phyloP scores from a whole-genome alignment of 1,284 basidiomycete genomes.

The Cryptococcus hybrid region DNA sequence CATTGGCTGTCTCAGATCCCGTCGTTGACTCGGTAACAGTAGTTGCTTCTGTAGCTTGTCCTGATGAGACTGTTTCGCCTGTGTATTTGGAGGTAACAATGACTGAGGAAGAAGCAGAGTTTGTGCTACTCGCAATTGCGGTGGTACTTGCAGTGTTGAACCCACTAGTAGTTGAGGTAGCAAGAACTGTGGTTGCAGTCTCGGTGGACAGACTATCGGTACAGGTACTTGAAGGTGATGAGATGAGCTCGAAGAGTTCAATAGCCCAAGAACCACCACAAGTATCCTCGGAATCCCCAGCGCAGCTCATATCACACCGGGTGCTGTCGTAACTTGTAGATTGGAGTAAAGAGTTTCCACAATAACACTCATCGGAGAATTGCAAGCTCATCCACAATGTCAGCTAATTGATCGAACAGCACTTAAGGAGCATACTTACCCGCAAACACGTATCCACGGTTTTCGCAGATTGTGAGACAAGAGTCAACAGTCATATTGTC shows the following conservation, averaged over 20 bases:
- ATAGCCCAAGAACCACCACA: constrained; percentile 42
- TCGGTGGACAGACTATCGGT: constrained; percentile 9
- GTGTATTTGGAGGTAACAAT: background rate
- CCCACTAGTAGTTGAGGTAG: background rate
- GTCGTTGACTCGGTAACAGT: background rate
- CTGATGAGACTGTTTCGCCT: constrained; percentile 11
- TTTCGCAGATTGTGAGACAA: constrained; percentile 41
- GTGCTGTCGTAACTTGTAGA: constrained; percentile 18
- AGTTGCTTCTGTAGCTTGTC: background rate
- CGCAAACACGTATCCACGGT: constrained; percentile 40
- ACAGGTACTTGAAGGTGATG: constrained; percentile 8
- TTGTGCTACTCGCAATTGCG: background rate
- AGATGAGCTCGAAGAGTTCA: constrained; percentile 36
- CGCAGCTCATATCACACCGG: constrained; percentile 37
- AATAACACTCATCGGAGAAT: constrained; percentile 46
- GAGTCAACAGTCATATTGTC: constrained; percentile 35
- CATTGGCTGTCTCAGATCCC: background rate
- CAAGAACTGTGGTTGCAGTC: constrained; percentile 4
- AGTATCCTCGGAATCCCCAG: constrained; percentile 32
- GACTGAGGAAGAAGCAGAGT: background rate
- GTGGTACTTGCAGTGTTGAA: background rate
- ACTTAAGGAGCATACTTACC: constrained; percentile 7
- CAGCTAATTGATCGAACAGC: background rate
- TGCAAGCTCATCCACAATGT: constrained; percentile 22
- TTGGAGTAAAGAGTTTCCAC: constrained; percentile 25